Evolutionary conservation across 179 eudicot species (phyloP).

Genomic region (Amaranthus tricolor): DNA sequence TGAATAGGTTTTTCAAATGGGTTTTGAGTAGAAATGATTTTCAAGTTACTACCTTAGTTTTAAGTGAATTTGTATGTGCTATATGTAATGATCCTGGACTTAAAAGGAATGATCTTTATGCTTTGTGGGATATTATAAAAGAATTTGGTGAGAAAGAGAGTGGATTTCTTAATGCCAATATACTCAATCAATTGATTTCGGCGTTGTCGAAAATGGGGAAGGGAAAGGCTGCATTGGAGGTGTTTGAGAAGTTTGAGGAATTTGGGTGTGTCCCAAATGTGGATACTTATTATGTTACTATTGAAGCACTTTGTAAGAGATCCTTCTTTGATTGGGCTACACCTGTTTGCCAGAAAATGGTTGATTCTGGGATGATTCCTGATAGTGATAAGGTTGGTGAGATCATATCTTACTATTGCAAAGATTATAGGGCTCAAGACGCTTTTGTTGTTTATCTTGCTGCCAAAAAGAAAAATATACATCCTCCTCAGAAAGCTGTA

Average conservation of each 20-base stretch:
- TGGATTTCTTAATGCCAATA: constrained; percentile 38
- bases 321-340: constrained; percentile 58
- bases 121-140: constrained; percentile 74
- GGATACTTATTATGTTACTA: constrained; percentile 65
- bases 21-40: constrained; percentile 35
- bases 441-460: constrained; percentile 65
- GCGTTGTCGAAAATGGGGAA: constrained; percentile 55
- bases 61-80: constrained; percentile 43
- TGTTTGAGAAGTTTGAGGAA: constrained; percentile 67
- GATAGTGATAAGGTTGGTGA: constrained; percentile 56
- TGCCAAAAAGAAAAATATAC: constrained; percentile 47
- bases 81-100: constrained; percentile 34
- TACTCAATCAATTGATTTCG: constrained; percentile 63
- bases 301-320: constrained; percentile 68
- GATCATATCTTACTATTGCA: constrained; percentile 60
- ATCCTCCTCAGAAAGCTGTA: constrained; percentile 49
- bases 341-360: constrained; percentile 63
- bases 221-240: constrained; percentile 76
- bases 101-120: constrained; percentile 47
- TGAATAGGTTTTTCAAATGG: constrained; percentile 66
- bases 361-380: constrained; percentile 52
- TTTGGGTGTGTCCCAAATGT: constrained; percentile 54
- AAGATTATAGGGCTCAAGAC: constrained; percentile 50
- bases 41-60: constrained; percentile 25
- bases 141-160: constrained; percentile 57